Base-by-base conservation (phyloP, 2,329 filamentous ascomycete genomes). In the Verticillium zaregamsianum region DNA sequence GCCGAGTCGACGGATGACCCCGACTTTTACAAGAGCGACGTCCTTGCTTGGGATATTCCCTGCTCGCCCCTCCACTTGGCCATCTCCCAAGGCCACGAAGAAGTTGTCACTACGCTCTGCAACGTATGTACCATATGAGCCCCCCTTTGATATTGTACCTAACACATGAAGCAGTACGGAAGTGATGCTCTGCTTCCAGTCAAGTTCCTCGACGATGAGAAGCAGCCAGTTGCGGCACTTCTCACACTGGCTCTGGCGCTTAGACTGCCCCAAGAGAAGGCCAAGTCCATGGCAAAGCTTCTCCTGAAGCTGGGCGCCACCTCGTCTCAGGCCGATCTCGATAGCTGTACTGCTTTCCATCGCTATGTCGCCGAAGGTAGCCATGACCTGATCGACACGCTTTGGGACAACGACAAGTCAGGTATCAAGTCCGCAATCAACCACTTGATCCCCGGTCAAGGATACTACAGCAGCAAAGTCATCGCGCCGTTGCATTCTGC, bases 21-120 rank as follows among this genome's bases (percentile, higher is more conserved):
- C 1, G 91, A 96, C 73, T 84, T 93, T 59, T 94, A 90, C 72
- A 87, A 95, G 66, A 82, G 93, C 63, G 88, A 96, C 66, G 84
- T 90, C 1, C 71, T 90, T n/a, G 86, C 91, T 1, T 96, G 92
- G 92, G 92, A 96, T 68, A 84, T 82, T 5, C 86, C 88, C 5
- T 85, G 87, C 62, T 90, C 89, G 14, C 86, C 92, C 1, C 80
- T 96, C 5, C 92, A 96, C 72, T 81, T 93, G 32, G 92, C 92
- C 8, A 92, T 96, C 63, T 72, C 91, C 1, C 85, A 86, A 63
- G 91, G 91, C 0, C 88, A 94, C 66, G 78, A 84, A 31, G 82
- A 89, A 4, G 84, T 87, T 12, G 90, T 94, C 15, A 85, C 88
- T 62, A 73, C 86, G 28, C 82, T 96, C 7, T 89, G 90, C 59